Conservation (phyloP, 2,329 filamentous ascomycete species). For the Didymella arachidicola region DNA sequence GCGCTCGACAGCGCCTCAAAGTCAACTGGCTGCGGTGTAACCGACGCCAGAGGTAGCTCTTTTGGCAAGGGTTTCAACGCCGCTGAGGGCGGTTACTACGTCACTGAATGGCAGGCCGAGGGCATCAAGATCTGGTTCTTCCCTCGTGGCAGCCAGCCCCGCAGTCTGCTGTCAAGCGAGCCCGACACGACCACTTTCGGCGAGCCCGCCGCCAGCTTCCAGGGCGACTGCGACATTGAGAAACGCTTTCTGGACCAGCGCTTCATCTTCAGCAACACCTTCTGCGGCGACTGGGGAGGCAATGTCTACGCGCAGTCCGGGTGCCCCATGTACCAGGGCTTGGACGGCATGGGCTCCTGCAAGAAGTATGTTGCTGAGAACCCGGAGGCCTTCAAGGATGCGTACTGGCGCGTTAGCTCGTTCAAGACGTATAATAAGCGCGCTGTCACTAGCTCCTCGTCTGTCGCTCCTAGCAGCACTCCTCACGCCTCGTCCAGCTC, state of each 20-base stretch:
- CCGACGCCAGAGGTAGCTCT: slow-evolving; percentile 42
- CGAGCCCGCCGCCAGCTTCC: slow-evolving; percentile 71
- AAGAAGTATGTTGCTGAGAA: slow-evolving; percentile 73
- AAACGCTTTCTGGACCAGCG: slow-evolving; percentile 73
- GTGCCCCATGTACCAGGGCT: slow-evolving; percentile 55
- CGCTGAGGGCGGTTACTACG: slow-evolving; percentile 53
- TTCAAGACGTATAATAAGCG: slow-evolving; percentile 38
- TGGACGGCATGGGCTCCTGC: slow-evolving; percentile 58
- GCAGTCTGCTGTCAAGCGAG: slow-evolving; percentile 63
- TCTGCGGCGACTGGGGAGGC: slow-evolving; percentile 88
- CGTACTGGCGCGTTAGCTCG: slow-evolving; percentile 73
- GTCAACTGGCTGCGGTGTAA: slow-evolving; percentile 54
- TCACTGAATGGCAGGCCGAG: slow-evolving; percentile 68
- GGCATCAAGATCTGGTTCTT: slow-evolving; percentile 85
- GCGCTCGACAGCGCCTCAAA: slow-evolving; percentile 27
- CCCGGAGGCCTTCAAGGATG: slow-evolving; percentile 70
- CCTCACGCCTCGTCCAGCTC: slow-evolving; percentile 18
- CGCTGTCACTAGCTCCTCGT: slow-evolving; percentile 23
- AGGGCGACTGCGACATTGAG: slow-evolving; percentile 75
- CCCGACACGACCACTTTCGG: slow-evolving; percentile 74
- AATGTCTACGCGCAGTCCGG: slow-evolving; percentile 67
- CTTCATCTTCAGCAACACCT: slow-evolving; percentile 82
- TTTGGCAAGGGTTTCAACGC: slow-evolving; percentile 63
- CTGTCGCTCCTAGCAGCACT: slow-evolving; percentile 19
- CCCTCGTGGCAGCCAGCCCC: slow-evolving; percentile 66